Evolutionary conservation across 2,329 filamentous ascomycete genomes (phyloP).

Genomic region (Pleomassaria siparia): DNA sequence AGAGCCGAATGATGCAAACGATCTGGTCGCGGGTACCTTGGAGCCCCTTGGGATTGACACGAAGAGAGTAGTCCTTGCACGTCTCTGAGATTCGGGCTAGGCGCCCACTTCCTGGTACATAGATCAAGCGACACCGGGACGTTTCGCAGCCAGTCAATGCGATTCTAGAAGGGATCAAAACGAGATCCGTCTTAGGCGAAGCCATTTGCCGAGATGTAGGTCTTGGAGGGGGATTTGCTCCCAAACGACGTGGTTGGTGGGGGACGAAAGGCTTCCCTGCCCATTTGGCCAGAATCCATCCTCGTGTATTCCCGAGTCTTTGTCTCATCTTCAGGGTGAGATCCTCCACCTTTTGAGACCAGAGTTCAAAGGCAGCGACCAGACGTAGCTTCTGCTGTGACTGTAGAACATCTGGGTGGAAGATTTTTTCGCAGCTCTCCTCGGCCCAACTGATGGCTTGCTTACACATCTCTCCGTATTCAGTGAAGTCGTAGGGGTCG

Average conservation of each 20-base stretch:
- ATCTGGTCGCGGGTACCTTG: background rate
- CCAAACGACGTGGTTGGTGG: background rate
- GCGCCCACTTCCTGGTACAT: background rate
- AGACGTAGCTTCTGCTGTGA: background rate
- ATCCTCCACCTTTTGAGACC: background rate
- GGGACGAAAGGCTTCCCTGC: background rate
- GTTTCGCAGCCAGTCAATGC: background rate
- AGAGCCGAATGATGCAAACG: no score
- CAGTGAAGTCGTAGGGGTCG: constrained; percentile 11
- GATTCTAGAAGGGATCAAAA: background rate
- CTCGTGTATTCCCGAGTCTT: background rate
- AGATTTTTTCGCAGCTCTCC: constrained; percentile 22
- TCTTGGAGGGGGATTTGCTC: background rate
- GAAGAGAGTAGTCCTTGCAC: background rate
- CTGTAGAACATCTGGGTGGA: constrained; percentile 14
- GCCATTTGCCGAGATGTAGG: background rate
- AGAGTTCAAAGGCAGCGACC: background rate
- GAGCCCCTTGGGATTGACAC: no score
- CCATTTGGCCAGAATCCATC: background rate
- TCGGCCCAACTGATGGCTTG: constrained; percentile 23
- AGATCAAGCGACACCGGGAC: background rate
- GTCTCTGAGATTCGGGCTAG: background rate
- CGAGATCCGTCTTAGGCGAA: background rate
- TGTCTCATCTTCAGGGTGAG: background rate
- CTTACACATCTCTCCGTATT: constrained; percentile 16